A percentile compares a stretch with the other conserved stretches of the same genome.
Evolutionary conservation across 2,329 filamentous ascomycete genomes (phyloP).

Genomic region (Cordyceps cicadae): DNA sequence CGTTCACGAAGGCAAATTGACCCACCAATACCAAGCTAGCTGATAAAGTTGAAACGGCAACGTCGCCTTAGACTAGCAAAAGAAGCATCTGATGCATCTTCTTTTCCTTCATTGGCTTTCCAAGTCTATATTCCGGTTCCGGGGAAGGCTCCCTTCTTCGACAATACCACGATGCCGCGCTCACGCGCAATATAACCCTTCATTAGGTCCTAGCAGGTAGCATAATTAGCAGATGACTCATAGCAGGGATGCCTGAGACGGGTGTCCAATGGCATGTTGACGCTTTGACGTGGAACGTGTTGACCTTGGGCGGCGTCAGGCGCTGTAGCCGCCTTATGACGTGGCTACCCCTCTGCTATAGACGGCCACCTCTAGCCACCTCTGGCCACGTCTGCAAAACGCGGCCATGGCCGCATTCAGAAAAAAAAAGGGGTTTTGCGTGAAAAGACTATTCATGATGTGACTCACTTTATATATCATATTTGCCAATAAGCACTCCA

Average conservation of each 20-base stretch:
- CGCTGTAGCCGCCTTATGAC: constrained; percentile 4
- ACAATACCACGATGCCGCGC: constrained; percentile 81
- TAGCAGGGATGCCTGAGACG: background rate
- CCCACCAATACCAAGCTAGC: background rate
- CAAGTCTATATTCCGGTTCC: constrained; percentile 60
- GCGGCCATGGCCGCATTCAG: background rate
- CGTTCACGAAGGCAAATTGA: background rate
- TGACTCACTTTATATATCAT: constrained; percentile 88
- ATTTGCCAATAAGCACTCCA: constrained; percentile 90
- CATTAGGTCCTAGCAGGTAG: constrained; percentile 66
- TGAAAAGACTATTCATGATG: background rate
- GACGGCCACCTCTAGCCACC: background rate
- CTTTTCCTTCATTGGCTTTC: background rate
- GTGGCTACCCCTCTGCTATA: background rate
- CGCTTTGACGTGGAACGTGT: constrained; percentile 15
- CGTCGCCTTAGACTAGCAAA: background rate
- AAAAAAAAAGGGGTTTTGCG: background rate
- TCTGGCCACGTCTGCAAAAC: background rate
- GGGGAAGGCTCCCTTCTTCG: constrained; percentile 87
- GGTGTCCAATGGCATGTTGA: constrained; percentile 7
- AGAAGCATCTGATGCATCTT: background rate
- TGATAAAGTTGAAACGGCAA: background rate
- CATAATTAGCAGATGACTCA: constrained; percentile 26
- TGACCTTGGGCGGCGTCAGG: constrained; percentile 5
- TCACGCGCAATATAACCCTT: constrained; percentile 97